A percentile compares a stretch with the other conserved stretches of the same genome.
Evolutionary conservation across 1,139 yeast species (phyloP).

Genomic region (Taphrina betulina): DNA sequence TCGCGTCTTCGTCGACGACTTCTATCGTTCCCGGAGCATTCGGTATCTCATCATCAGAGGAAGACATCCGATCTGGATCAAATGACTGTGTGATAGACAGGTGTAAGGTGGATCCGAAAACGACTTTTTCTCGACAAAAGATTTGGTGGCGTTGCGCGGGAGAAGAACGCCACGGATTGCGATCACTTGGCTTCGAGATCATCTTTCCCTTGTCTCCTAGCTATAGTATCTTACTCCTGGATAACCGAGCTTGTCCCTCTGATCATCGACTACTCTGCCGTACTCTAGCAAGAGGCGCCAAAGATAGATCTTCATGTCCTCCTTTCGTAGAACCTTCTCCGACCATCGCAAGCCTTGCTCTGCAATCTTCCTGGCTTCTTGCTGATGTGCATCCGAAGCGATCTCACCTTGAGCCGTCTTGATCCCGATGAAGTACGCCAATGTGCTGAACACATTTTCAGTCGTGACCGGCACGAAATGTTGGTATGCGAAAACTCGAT

Average conservation of each 20-base stretch:
- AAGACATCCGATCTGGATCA: no score
- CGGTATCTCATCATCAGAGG: slow-evolving; percentile 15
- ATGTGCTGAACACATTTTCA: slow-evolving; percentile 36
- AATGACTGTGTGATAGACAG: no score
- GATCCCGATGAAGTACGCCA: slow-evolving; percentile 20
- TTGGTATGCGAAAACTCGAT: slow-evolving; percentile 38
- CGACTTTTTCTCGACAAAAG: no score
- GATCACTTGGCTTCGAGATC: no score
- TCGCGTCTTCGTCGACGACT: slow-evolving; percentile 25
- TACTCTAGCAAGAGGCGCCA: slow-evolving; percentile 39
- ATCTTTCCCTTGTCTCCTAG: no score
- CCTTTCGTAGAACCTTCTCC: slow-evolving; percentile 35
- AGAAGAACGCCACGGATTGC: no score
- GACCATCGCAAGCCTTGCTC: slow-evolving; percentile 36
- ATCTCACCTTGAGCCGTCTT: slow-evolving; percentile 17
- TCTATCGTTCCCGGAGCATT: slow-evolving; percentile 2
- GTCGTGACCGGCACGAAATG: slow-evolving; percentile 39
- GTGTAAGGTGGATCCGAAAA: no score
- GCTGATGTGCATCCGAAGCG: slow-evolving; percentile 33
- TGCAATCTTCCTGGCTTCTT: slow-evolving; percentile 36
- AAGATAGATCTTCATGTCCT: slow-evolving; percentile 38
- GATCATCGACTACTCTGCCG: slow-evolving; percentile 39
- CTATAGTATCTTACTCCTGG: no score
- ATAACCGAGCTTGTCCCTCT: slow-evolving; percentile 37
- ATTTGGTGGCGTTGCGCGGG: no score